Evolutionary conservation across 2,329 filamentous ascomycete genomes (phyloP).

Genomic region (Zopfia rhizophila): DNA sequence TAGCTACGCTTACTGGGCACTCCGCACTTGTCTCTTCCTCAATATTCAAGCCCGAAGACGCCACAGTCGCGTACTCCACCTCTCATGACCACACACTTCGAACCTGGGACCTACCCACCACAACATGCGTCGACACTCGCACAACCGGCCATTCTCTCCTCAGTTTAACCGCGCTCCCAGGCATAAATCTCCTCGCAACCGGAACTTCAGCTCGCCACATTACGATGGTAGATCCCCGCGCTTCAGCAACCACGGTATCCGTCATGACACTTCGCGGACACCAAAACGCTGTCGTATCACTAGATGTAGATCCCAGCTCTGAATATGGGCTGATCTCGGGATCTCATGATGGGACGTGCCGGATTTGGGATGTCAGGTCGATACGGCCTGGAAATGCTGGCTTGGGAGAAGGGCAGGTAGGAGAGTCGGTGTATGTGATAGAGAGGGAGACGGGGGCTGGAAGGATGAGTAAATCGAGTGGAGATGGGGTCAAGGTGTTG

Average conservation of each 20-base stretch:
- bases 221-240: constrained; percentile 90
- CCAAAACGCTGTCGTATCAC: constrained; percentile 74
- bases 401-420: constrained; percentile 62
- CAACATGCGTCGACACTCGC: constrained; percentile 79
- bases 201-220: constrained; percentile 89
- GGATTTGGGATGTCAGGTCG: constrained; percentile 91
- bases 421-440: constrained; percentile 80
- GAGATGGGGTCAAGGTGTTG: constrained; percentile 91
- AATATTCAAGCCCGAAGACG: constrained; percentile 84
- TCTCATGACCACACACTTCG: constrained; percentile 91
- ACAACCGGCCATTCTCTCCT: constrained; percentile 86
- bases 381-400: constrained; percentile 70
- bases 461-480: constrained; percentile 66
- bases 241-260: constrained; percentile 76
- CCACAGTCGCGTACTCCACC: constrained; percentile 89
- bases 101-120: constrained; percentile 90
- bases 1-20: constrained; percentile 78
- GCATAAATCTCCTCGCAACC: constrained; percentile 71
- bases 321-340: constrained; percentile 86
- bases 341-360: constrained; percentile 91
- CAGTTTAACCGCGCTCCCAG: constrained; percentile 77
- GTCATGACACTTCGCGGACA: constrained; percentile 94
- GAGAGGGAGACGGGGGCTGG: constrained; percentile 75
- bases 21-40: constrained; percentile 79
- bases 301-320: constrained; percentile 71